These are phyloP conservation scores for Dissophora globulifera DNA, from an alignment of 192 early-diverging fungal species.

Conservation along the genomic window DNA sequence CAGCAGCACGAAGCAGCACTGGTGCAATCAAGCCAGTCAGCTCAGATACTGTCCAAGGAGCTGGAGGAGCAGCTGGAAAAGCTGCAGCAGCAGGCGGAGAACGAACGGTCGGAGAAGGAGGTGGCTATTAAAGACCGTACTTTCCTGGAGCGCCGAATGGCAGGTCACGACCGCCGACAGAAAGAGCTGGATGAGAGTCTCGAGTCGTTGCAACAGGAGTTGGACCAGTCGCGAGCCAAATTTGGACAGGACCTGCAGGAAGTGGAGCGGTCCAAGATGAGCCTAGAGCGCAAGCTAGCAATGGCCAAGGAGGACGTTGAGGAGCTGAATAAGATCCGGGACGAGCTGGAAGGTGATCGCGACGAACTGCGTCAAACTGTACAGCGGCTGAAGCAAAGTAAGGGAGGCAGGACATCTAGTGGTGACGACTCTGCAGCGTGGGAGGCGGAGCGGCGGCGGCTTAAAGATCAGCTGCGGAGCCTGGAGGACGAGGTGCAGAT, in stretches of 20 bases:
- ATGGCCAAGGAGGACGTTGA: conserved; percentile 51
- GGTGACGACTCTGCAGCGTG: conserved; percentile 21
- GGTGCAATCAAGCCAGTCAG: conserved; percentile 7
- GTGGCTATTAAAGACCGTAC: conserved; percentile 45
- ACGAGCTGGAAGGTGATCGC: conserved; percentile 41
- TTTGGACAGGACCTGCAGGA: conserved; percentile 43
- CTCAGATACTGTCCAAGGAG: not conserved
- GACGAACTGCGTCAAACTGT: conserved; percentile 25
- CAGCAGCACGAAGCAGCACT: conserved; percentile 23
- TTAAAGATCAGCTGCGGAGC: conserved; percentile 31
- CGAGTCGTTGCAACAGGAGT: conserved; percentile 20
- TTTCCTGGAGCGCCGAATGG: conserved; percentile 38
- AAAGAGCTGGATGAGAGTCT: conserved; percentile 42
- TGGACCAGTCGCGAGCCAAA: conserved; percentile 39
- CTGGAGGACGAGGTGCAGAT: conserved; percentile 47
- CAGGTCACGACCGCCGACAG: conserved; percentile 41
- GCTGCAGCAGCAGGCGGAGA: conserved; percentile 19
- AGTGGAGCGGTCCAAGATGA: conserved; percentile 35
- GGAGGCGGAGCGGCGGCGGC: conserved; percentile 23
- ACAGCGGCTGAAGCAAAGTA: conserved; percentile 31
- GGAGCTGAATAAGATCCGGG: conserved; percentile 48
- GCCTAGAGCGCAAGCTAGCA: conserved; percentile 41
- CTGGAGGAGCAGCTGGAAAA: conserved; percentile 44
- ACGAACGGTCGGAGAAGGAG: conserved; percentile 42
- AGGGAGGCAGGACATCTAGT: no score